These are phyloP conservation scores for Cornus controversa DNA, from an alignment of 148 eudicot genomes.

Conservation along the genomic window DNA sequence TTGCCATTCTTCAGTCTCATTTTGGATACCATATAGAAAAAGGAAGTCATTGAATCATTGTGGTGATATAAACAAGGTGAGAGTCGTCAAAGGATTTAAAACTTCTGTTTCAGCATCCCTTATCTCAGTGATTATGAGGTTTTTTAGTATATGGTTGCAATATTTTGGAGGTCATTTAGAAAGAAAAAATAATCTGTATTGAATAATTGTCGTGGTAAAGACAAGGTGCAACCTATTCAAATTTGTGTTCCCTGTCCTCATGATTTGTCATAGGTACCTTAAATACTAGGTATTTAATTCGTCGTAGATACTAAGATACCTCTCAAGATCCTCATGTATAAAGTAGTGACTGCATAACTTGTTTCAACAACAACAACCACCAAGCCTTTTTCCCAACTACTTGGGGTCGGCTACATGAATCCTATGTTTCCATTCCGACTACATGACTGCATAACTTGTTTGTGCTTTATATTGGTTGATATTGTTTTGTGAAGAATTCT, in stretches of 20 bases:
- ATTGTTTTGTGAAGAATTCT: not conserved
- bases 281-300: not conserved
- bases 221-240: not conserved
- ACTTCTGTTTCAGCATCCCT: not conserved
- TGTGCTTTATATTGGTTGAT: not conserved
- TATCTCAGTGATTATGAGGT: not conserved
- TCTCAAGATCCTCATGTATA: no score
- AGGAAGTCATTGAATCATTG: no score
- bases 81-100: not conserved
- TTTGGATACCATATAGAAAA: no score
- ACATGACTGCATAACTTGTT: not conserved
- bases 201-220: not conserved
- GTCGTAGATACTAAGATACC: not conserved
- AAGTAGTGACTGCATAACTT: not conserved
- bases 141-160: not conserved
- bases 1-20: not conserved
- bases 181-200: not conserved
- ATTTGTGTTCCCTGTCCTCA: not conserved
- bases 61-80: not conserved
- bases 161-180: not conserved
- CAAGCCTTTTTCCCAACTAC: no score
- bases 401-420: no score
- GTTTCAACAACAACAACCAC: no score
- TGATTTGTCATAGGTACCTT: not conserved
- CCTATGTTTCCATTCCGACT: no score